Evolutionary conservation across 345 rosid species (phyloP), one percentile per base, ranked within the genome.

Genomic region (rapeseed (Brassica napus)): DNA sequence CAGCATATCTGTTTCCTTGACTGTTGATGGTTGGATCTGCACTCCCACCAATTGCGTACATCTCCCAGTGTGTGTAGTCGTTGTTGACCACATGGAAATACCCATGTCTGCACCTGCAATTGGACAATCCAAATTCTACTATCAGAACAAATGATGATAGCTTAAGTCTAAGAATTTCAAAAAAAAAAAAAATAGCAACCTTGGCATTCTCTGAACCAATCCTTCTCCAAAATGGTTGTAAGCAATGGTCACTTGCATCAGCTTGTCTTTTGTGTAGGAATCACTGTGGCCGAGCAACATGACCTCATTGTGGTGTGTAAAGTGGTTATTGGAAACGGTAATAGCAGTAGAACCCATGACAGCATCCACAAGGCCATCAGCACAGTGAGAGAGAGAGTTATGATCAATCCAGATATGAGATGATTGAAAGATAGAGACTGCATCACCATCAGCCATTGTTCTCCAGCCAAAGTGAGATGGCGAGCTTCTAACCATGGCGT

Each of bases 31-130:
- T 94, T 69, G 98, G 97, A 14, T 75, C 74, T 54, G 97, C 98
- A 80, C 98, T 92, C 77, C 98, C 98, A 74, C 98, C 98, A 75
- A 94, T 94, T 69, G 98, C 98, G 64, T 94, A 94, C 98, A 94
- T 94, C 78, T 90, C 95, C 98, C 98, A 93, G 82, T 93, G 98
- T 68, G 97, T 93, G 85, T 93, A 93, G 84, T 93, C 98, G 66
- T 93, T 93, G 89, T 94, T 94, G 67, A 94, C 97, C 77, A 94
- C 97, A 77, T 94, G 98, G 89, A 94, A 94, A 35, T 91, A 94
- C 1, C 98, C 98, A 72, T 92, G 97, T 79, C 98, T 86, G 73
- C 98, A 94, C 87, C 98, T 93, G 91, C 76, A 49, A 70, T 64
- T 57, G 3, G 66, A 60, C 24, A 54, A 30, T 35, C 72, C 42